Evolutionary conservation across 805 yeast genomes (phyloP).

Genomic region (Suhomyces tanzawaensis): DNA sequence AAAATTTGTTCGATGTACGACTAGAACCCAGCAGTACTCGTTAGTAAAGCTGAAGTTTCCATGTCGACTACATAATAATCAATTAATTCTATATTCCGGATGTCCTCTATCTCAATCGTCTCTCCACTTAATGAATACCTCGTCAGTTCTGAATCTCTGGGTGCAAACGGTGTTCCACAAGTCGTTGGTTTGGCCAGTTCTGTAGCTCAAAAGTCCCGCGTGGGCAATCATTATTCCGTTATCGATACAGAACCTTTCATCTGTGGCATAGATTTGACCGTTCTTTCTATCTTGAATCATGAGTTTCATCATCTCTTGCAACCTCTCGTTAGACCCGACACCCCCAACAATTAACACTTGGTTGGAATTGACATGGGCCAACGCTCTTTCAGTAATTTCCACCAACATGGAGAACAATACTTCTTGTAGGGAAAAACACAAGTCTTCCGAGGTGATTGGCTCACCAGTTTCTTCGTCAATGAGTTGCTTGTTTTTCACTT

Average conservation of each 20-base stretch:
- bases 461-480: slow-evolving; percentile 45
- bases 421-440: slow-evolving; percentile 92
- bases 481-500: slow-evolving; percentile 27
- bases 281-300: slow-evolving; percentile 84
- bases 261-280: slow-evolving; percentile 91
- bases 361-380: slow-evolving; percentile 91
- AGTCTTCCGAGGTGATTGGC: slow-evolving; percentile 72
- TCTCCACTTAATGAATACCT: slow-evolving; percentile 88
- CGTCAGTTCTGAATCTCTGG: slow-evolving; percentile 92
- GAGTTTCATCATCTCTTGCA: slow-evolving; percentile 94
- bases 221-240: slow-evolving; percentile 99
- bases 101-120: slow-evolving; percentile 40
- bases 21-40: neutral
- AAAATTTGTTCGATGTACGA: slow-evolving; percentile 9
- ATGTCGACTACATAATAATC: neutral
- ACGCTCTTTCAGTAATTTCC: slow-evolving; percentile 95
- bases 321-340: slow-evolving; percentile 90
- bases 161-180: slow-evolving; percentile 79
- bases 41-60: neutral
- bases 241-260: slow-evolving; percentile 94
- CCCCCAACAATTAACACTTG: slow-evolving; percentile 97
- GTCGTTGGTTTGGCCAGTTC: slow-evolving; percentile 70
- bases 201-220: slow-evolving; percentile 83
- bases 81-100: neutral
- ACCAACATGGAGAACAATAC: slow-evolving; percentile 93